Conservation (phyloP, 306 rosid species). For the Casuarina equisetifolia region DNA sequence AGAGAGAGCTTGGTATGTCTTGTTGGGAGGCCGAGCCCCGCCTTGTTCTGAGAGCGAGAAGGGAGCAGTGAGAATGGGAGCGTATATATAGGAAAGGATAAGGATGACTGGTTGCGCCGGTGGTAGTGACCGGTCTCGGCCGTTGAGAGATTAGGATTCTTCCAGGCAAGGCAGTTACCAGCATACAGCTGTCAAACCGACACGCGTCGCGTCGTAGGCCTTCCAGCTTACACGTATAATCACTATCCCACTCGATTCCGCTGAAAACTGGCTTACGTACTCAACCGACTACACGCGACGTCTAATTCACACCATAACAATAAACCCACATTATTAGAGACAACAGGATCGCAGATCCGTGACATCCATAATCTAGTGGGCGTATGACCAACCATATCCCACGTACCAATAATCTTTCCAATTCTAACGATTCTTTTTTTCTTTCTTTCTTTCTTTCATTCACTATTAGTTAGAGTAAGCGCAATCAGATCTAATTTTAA, state of each 20-base stretch:
- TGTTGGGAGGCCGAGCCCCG: conserved; percentile 44
- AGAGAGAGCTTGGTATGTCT: neutral
- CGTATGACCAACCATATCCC: neutral
- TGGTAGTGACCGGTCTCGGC: conserved; percentile 40
- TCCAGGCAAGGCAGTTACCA: conserved; percentile 53
- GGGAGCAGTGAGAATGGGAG: neutral
- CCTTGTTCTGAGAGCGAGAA: conserved; percentile 14
- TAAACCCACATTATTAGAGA: neutral
- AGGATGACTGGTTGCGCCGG: conserved; percentile 48
- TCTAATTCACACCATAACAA: neutral
- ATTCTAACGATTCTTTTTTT: neutral
- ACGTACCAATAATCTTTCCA: conserved; percentile 4
- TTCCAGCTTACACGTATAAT: conserved; percentile 45
- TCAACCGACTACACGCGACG: conserved; percentile 10
- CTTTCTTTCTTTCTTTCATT: too few species aligned
- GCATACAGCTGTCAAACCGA: conserved; percentile 54
- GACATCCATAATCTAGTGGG: neutral
- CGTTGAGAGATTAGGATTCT: conserved; percentile 39
- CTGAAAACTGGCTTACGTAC: neutral
- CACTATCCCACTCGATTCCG: conserved; percentile 15
- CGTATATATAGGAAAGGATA: conserved; percentile 34
- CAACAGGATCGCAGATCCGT: neutral
- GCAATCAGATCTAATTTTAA: neutral
- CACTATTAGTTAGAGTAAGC: too few species aligned
- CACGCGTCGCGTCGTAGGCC: conserved; percentile 50